These are phyloP conservation scores for Termitomyces sp. DNA, from an alignment of 768 basidiomycete genomes.

Conservation along the genomic window DNA sequence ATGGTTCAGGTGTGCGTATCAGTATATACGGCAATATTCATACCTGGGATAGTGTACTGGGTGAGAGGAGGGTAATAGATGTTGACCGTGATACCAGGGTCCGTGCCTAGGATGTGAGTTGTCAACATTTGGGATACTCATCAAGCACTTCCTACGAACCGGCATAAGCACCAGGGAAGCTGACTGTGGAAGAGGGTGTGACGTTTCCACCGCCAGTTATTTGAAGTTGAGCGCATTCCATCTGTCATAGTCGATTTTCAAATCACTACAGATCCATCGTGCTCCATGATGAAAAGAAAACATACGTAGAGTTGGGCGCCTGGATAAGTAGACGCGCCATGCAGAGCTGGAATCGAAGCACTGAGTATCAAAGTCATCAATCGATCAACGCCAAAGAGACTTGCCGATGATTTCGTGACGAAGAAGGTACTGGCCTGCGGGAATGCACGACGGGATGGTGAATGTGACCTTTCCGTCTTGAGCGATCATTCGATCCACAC, in stretches of 20 bases:
- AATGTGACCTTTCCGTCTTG: slow-evolving; percentile 50
- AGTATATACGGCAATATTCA: too few species aligned
- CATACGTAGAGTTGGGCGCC: slow-evolving; percentile 57
- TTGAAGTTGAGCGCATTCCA: slow-evolving; percentile 45
- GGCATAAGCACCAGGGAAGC: slow-evolving; percentile 45
- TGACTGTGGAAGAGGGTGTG: slow-evolving; percentile 39
- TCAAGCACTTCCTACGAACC: too few species aligned
- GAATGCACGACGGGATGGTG: slow-evolving; percentile 41
- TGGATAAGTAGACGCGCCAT: slow-evolving; percentile 41
- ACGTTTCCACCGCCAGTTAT: slow-evolving; percentile 43
- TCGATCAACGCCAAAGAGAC: slow-evolving; percentile 1
- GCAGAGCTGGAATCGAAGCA: slow-evolving; percentile 31
- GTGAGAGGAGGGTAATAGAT: slow-evolving; percentile 40
- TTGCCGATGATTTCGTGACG: slow-evolving; percentile 50
- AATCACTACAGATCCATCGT: background rate
- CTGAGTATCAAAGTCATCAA: background rate
- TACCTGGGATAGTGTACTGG: slow-evolving; percentile 39
- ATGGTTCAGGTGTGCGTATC: too few species aligned
- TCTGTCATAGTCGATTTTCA: slow-evolving; percentile 23
- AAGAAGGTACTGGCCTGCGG: slow-evolving; percentile 46
- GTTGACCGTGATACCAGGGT: slow-evolving; percentile 46
- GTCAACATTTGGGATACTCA: background rate
- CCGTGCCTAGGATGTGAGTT: slow-evolving; percentile 24
- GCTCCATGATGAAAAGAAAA: slow-evolving; percentile 2
- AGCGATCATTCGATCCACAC: slow-evolving; percentile 39